Percentiles rank a stretch among this genome's conserved stretches.
These are phyloP conservation scores for Chalara sp. DNA, from an alignment of 2,329 filamentous ascomycete genomes.

Conservation along the genomic window DNA sequence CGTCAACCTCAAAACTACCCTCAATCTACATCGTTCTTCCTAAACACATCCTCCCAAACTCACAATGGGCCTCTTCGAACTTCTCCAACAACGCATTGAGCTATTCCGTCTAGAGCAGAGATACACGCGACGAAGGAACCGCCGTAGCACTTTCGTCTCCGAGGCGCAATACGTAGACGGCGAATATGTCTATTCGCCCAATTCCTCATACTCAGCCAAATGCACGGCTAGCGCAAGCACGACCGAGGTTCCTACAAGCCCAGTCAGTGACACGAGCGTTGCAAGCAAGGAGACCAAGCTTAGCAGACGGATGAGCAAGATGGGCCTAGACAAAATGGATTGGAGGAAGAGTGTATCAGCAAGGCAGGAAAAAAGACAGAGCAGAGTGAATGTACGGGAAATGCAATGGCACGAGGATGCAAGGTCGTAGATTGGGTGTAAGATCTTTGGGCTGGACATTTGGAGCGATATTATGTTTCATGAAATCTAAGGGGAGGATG, in stretches of 20 bases:
- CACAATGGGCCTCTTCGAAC: slow-evolving; percentile 42
- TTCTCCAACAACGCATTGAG: slow-evolving; percentile 68
- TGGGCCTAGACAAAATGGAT: slow-evolving; percentile 1
- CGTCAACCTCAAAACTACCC: no score
- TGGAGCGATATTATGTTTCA: slow-evolving; percentile 8
- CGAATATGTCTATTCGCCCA: slow-evolving; percentile 75
- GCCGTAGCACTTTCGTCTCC: slow-evolving; percentile 82
- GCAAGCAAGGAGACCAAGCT: not conserved
- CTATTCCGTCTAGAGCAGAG: slow-evolving; percentile 92
- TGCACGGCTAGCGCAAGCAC: not conserved
- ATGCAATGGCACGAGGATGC: slow-evolving; percentile 14
- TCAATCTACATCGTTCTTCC: not conserved
- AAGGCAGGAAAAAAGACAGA: slow-evolving; percentile 7
- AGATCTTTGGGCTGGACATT: not conserved
- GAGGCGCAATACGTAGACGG: slow-evolving; percentile 91
- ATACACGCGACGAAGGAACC: slow-evolving; percentile 81
- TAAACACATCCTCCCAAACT: not conserved
- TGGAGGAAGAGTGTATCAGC: slow-evolving; percentile 4
- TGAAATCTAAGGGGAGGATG: slow-evolving; percentile 4
- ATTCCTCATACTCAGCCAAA: slow-evolving; percentile 34
- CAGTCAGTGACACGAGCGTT: not conserved
- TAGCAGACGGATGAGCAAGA: not conserved
- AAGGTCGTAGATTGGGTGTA: not conserved
- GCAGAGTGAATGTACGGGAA: slow-evolving; percentile 15
- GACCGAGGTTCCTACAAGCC: not conserved